phyloP scores from a whole-genome alignment of 441 rosid species.

The Theobroma grandiflorum region DNA sequence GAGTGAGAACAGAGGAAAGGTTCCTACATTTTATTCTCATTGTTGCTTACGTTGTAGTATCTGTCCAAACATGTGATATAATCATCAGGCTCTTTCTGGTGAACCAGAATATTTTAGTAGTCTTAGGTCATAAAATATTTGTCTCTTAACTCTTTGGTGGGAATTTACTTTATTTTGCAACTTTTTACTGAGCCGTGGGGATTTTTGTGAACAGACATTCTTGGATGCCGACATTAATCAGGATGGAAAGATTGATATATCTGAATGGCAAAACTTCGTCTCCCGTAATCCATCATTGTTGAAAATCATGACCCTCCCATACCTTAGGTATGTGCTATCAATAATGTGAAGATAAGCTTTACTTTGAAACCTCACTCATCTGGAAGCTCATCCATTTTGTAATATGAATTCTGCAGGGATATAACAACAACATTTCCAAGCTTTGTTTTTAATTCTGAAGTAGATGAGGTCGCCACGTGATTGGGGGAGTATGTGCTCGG shows the following conservation, averaged over 20 bases:
- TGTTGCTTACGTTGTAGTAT: not conserved
- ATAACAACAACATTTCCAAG: conserved; percentile 97
- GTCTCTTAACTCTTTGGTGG: not conserved
- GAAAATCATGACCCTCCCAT: conserved; percentile 95
- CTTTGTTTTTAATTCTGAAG: conserved; percentile 89
- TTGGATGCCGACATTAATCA: conserved; percentile 81
- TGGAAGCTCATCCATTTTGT: not conserved
- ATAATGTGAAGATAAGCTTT: not conserved
- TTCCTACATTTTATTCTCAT: not conserved
- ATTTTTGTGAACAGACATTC: conserved; percentile 68
- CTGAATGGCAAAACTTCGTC: conserved; percentile 86
- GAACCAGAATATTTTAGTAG: not conserved
- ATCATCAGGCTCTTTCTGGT: not conserved
- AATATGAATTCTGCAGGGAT: conserved; percentile 63
- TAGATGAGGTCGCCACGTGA: conserved; percentile 79
- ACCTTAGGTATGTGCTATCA: conserved; percentile 62
- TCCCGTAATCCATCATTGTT: conserved; percentile 82
- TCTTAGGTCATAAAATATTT: not conserved
- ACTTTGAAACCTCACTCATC: not conserved
- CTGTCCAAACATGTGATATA: not conserved
- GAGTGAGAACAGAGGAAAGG: not conserved
- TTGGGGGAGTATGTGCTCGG: not conserved
- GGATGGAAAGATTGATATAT: conserved; percentile 87
- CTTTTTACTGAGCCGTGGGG: not conserved
- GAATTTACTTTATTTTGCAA: not conserved